Base-by-base conservation (phyloP, 495 filamentous ascomycete genomes). In the Lasiosphaeria ovina region DNA sequence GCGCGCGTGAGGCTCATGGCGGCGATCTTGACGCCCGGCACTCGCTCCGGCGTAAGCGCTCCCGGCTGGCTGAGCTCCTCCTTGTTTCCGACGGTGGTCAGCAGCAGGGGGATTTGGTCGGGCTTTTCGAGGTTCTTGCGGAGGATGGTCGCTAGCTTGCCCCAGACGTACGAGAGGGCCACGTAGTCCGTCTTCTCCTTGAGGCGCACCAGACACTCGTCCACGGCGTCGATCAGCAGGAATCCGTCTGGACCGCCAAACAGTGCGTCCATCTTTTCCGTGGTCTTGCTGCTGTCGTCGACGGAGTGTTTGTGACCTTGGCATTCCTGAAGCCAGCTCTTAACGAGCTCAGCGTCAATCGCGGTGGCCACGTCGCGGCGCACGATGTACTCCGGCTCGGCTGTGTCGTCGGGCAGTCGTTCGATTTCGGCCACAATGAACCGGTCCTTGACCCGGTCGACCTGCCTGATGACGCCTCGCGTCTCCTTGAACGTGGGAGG, bases 381-480 rank as follows among this genome's bases (percentile, higher is more conserved):
- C 24, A n/a, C 31, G 14, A 52, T 12, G 31, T 34, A 33, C 5
- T 16, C 17, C 24, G 24, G 9, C 24, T 51, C 31, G 8, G 14
- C 12, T 11, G 12, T 8, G 11, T 9, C 16, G 44, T 47, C 44
- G 17, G 24, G 50, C 24, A 33, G 31, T 12, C 50, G 34, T 35
- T 52, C 50, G 12, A 52, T 52, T 35, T 52, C 50, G 6, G 50
- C 50, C 8, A 52, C 8, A 17, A 52, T 52, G 50, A 52, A 52
- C 31, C 50, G 50, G 50, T 52, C 50, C 50, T 52, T 52, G 24
- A 52, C 50, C 10, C 50, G 50, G 31, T 52, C 50, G 50, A 52
- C 24, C 50, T 52, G 31, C 31, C 34, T 33, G 31, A 52, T 33
- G 9, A 34, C 34, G 6, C 31, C 50, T 35, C 50, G 8, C 24